Base-by-base conservation (phyloP, 352 stramenopile genomes). In the Blastocystis hominis region DNA sequence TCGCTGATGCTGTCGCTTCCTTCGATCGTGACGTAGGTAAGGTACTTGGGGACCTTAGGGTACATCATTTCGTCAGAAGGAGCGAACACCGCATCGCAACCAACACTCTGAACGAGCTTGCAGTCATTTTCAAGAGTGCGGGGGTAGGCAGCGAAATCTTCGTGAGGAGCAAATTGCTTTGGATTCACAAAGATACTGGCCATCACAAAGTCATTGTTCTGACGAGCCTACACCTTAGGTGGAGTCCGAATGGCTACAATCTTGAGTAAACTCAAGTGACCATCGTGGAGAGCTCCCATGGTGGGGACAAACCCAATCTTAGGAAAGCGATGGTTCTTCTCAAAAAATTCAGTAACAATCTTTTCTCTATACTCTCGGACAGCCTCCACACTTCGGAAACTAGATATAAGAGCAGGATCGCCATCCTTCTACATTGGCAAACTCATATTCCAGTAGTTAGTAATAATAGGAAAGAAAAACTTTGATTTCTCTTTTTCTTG, bases 161-260 rank as follows among this genome's bases (percentile, higher is more conserved):
- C 97, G 66, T 95, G 94, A 13, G 95, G 94, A 13, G 93, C 95
- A 91, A 99, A 99, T 90, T 99, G 96, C 46, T 95, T 95, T 53
- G 96, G 96, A 90, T 99, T 99, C 15, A 99, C 97, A 90, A 99
- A 99, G 54, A 99, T 94, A 53, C 94, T 98, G 30, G 92, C 93
- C 7, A 98, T 92, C 1, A 97, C 93, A 30, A 97, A 90, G 90
- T 98, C 95, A 89, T 97, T 98, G 64, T 96, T 89, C 38, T 89
- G 79, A 62, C 92, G 92, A 46, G 96, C 95, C 87, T 95, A 70
- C 87, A 44, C 92, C 75, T n/a, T 17, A 90, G 91, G 0, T 92
- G 54, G 81, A 47, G 10, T 10, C 84, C 87, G 24, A 47, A 86
- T 30, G 13, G 10, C 44, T n/a, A 90, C 42, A 44, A 38, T 90